A percentile compares a stretch with the other conserved stretches of the same genome.
These are phyloP conservation scores for Aspergillus steynii DNA, from an alignment of 495 filamentous ascomycete species.

Conservation along the genomic window DNA sequence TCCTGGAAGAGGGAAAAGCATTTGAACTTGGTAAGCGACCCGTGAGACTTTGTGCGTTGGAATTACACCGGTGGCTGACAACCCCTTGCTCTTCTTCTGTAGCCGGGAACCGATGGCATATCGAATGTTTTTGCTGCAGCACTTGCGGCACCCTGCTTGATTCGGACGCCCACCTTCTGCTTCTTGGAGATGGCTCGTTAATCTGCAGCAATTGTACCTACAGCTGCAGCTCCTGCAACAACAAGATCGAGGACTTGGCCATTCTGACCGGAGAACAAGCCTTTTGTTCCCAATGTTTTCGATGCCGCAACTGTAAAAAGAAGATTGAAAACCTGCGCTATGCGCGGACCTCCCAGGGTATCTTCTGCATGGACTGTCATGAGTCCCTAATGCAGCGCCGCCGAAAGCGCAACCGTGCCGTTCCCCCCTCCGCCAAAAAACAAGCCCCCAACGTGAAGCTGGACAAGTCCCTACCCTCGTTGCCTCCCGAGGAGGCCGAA, in stretches of 20 bases:
- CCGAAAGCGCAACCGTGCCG: constrained; percentile 77
- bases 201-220: constrained; percentile 99
- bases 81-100: constrained; percentile 20
- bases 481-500: constrained; percentile 69
- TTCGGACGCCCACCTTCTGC: constrained; percentile 95
- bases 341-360: constrained; percentile 95
- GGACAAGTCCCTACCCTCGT: constrained; percentile 91
- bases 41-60: constrained; percentile 4
- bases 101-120: constrained; percentile 99
- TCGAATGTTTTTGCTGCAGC: constrained; percentile 98
- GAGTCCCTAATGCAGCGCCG: constrained; percentile 97
- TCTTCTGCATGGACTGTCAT: constrained; percentile 99
- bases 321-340: constrained; percentile 99
- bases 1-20: constrained; percentile 96
- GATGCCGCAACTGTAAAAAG: constrained; percentile 95
- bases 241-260: constrained; percentile 98
- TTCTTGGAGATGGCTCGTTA: constrained; percentile 95
- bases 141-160: constrained; percentile 94
- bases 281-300: constrained; percentile 97
- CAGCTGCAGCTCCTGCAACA: constrained; percentile 93
- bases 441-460: constrained; percentile 62
- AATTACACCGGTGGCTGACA: constrained; percentile 8
- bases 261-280: constrained; percentile 98
- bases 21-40: constrained; percentile 87
- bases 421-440: constrained; percentile 54